These are phyloP conservation scores for Cardamine chenopodiifolia DNA, from an alignment of 345 rosid genomes.

Conservation along the genomic window DNA sequence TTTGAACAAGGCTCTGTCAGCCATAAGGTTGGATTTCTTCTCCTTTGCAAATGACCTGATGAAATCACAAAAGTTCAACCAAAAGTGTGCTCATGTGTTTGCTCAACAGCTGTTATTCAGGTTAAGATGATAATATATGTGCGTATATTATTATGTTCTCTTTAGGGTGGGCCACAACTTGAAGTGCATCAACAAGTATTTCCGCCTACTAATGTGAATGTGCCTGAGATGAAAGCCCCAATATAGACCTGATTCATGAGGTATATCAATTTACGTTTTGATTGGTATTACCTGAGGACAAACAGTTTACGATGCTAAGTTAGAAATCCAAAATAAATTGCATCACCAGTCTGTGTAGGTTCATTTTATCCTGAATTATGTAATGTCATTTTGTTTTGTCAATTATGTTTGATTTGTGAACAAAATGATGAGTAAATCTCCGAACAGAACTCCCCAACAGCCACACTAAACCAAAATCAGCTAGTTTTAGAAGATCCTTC, in stretches of 20 bases:
- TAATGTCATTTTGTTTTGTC: neutral
- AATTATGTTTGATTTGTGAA: neutral
- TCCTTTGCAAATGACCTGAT: neutral
- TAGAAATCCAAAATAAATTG: neutral
- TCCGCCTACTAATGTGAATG: neutral
- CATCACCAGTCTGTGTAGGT: neutral
- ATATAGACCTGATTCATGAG: neutral
- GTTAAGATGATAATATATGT: neutral
- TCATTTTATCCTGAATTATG: neutral
- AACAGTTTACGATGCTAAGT: neutral
- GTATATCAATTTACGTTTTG: neutral
- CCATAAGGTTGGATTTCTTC: neutral
- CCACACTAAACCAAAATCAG: neutral
- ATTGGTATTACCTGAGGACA: neutral
- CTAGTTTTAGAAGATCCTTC: neutral
- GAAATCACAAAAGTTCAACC: neutral
- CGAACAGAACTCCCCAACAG: neutral
- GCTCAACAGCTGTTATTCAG: neutral
- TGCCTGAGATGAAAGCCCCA: neutral
- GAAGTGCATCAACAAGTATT: neutral
- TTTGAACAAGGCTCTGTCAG: neutral
- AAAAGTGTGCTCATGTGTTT: neutral
- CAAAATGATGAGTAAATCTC: neutral
- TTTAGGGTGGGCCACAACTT: neutral
- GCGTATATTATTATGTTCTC: neutral